Base-by-base conservation (phyloP, 108 stramenopile species). In the Skeletonema grethae region DNA sequence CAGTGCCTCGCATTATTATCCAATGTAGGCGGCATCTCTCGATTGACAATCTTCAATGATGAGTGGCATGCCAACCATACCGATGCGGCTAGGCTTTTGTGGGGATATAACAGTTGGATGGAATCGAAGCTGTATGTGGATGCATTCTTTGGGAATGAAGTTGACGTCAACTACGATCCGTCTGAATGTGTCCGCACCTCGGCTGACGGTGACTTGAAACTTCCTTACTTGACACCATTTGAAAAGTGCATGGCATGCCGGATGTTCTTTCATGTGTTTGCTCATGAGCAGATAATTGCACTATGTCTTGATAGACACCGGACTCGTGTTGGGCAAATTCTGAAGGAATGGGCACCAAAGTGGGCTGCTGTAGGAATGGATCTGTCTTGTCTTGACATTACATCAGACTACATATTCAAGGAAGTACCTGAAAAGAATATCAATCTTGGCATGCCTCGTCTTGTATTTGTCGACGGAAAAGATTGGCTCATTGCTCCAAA, bases 51-150 rank as follows among this genome's bases (percentile, higher is more conserved):
- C 8, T 63, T 63, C 25, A 57, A 48, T 62, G 62, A 76, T 38
- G 43, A 67, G 12, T 76, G 75, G 75, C 75, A 76, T 48, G 20
- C 25, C 6, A 69, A 76, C 8, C 67, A 76, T 34, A 48, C 69
- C 15, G 38, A 63, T 38, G 75, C 75, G 6, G 75, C 75, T 8
- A 62, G 62, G 11, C 50, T 61, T 0, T 60, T 76, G 4, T 69
- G 57, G 38, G 75, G 75, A 16, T 76, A 63, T 50, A 8, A 46
- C 4, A 69, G 31, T 61, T 76, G 68, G 69, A 28, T 5, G 7
- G 68, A 69, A 39, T 34, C 67, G 3, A 74, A 74, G 58, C 41
- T 58, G 38, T 66, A 67, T 28, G 65, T 74, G 1, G 30, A 60
- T 46, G 57, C 18, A 4, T 65, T 29, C 13, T n/a, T n/a, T n/a